Conservation (phyloP, 2,329 filamentous ascomycete genomes). For the Ophiostoma sp. region DNA sequence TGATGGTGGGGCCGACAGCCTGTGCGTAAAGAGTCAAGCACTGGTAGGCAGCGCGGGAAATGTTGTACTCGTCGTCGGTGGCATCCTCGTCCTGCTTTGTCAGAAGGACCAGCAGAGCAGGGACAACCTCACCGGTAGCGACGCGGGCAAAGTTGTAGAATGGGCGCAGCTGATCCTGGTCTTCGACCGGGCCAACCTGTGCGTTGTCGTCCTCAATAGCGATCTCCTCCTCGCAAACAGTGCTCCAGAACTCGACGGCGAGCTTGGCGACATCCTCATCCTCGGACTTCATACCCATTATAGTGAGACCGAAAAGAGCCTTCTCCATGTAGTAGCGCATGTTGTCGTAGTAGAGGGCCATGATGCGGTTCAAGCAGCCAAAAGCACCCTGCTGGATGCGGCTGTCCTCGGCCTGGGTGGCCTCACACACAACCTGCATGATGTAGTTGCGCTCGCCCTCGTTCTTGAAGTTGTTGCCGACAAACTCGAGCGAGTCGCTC, state of each 20-base stretch:
- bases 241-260: conserved; percentile 99
- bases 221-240: conserved; percentile 98
- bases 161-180: conserved; percentile 75
- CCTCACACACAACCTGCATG: conserved; percentile 99
- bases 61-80: conserved; percentile 93
- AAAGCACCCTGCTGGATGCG: conserved; percentile 95
- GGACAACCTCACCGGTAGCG: conserved; percentile 88
- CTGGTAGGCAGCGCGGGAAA: conserved; percentile 91
- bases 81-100: conserved; percentile 98
- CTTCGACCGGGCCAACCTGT: conserved; percentile 58
- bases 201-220: conserved; percentile 96
- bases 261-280: conserved; percentile 98
- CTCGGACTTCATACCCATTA: conserved; percentile 95
- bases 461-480: conserved; percentile 97
- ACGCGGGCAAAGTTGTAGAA: conserved; percentile 96
- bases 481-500: conserved; percentile 94
- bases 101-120: conserved; percentile 79
- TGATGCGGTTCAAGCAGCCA: conserved; percentile 96
- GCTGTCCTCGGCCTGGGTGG: conserved; percentile 85
- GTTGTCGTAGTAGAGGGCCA: conserved; percentile 98
- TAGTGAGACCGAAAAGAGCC: conserved; percentile 93
- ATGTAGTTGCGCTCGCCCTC: conserved; percentile 99
- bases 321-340: conserved; percentile 99
- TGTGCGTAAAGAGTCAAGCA: conserved; percentile 93
- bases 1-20: conserved; percentile 78